A percentile compares a stretch with the other conserved stretches of the same genome.
Evolutionary conservation across 2,329 filamentous ascomycete genomes (phyloP).

Genomic region (Apiospora pterosperma): DNA sequence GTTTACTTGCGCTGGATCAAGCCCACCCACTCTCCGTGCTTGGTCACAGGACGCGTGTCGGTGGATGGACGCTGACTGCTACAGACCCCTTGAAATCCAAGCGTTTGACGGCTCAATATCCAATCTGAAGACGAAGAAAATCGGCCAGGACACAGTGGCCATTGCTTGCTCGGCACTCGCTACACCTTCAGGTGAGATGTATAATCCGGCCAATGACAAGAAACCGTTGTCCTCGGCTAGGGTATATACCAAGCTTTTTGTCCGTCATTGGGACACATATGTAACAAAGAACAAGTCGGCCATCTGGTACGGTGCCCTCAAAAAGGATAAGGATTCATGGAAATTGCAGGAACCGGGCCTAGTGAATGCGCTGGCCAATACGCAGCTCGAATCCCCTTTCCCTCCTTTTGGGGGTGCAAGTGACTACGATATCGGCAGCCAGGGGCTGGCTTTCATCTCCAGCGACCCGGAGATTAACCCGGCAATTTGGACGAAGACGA

Average conservation of each 20-base stretch:
- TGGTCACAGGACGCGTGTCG: too few relatives aligned
- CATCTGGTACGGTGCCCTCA: slow-evolving; percentile 39
- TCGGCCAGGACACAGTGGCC: slow-evolving; percentile 47
- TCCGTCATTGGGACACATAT: slow-evolving; percentile 82
- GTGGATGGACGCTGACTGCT: neutral
- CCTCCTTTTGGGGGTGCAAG: slow-evolving; percentile 74
- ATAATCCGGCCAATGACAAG: slow-evolving; percentile 59
- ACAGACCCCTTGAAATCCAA: slow-evolving; percentile 43
- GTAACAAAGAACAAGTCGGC: slow-evolving; percentile 64
- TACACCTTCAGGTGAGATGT: slow-evolving; percentile 65
- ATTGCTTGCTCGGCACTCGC: slow-evolving; percentile 62
- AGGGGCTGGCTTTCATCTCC: slow-evolving; percentile 69
- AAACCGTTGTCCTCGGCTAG: slow-evolving; percentile 62
- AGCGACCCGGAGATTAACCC: slow-evolving; percentile 70
- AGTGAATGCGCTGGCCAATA: slow-evolving; percentile 62
- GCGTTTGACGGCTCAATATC: slow-evolving; percentile 50
- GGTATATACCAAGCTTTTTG: slow-evolving; percentile 72
- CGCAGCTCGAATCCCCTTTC: slow-evolving; percentile 62
- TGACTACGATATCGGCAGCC: slow-evolving; percentile 72
- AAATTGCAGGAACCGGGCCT: slow-evolving; percentile 43
- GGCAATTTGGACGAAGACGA: slow-evolving; percentile 75
- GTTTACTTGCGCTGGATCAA: neutral
- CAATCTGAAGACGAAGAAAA: slow-evolving; percentile 55
- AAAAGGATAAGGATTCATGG: slow-evolving; percentile 37
- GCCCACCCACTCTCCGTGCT: neutral